Conservation (phyloP, 2,329 filamentous ascomycete species). For the Lithohypha guttulata region DNA sequence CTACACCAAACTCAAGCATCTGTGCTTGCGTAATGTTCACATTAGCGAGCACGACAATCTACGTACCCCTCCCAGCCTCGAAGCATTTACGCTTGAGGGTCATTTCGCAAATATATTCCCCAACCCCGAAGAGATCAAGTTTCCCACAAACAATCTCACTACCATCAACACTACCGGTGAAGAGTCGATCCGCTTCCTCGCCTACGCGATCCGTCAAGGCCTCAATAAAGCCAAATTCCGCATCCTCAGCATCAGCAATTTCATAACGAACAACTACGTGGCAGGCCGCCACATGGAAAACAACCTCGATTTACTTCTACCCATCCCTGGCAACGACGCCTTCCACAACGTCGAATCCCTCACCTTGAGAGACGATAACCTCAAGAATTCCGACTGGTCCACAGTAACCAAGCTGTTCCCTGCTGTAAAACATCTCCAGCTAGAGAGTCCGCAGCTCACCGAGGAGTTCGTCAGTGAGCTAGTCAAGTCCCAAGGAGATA, state of each 20-base stretch:
- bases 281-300: slow-evolving; percentile 3
- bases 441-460: slow-evolving; percentile 1
- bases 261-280: slow-evolving; percentile 4
- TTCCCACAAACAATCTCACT: background rate
- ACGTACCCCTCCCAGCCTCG: background rate
- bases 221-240: slow-evolving; percentile 1
- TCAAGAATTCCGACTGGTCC: background rate
- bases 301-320: background rate
- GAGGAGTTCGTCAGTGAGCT: slow-evolving; percentile 7
- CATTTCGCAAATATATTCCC: slow-evolving; percentile 5
- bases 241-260: slow-evolving; percentile 2
- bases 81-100: slow-evolving; percentile 3
- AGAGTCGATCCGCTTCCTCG: slow-evolving; percentile 3
- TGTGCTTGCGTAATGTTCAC: background rate
- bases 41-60: slow-evolving; percentile 5
- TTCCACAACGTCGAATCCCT: background rate
- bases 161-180: slow-evolving; percentile 2
- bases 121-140: slow-evolving; percentile 7
- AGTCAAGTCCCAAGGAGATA: background rate
- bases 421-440: background rate
- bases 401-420: slow-evolving; percentile 1
- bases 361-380: slow-evolving; percentile 4
- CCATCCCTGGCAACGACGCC: slow-evolving; percentile 1
- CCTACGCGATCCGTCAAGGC: slow-evolving; percentile 4
- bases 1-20: background rate